Evolutionary conservation across 2,329 filamentous ascomycete genomes (phyloP).

Genomic region (Lasiodiplodia hormozganensis): DNA sequence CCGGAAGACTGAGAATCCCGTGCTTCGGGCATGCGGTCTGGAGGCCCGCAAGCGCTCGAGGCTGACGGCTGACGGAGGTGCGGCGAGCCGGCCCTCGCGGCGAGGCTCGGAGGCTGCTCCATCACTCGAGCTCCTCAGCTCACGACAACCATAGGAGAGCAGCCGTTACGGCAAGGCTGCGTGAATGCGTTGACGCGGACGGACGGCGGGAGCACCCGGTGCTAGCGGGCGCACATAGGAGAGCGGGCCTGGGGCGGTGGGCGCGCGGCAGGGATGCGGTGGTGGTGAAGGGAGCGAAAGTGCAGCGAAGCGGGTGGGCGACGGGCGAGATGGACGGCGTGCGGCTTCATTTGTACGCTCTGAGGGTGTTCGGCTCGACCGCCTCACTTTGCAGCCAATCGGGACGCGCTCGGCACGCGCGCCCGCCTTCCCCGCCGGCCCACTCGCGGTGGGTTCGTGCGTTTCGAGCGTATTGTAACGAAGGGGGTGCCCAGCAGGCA

Average conservation of each 20-base stretch:
- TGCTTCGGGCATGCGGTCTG: background rate
- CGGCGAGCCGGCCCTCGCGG: constrained; percentile 11
- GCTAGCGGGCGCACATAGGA: constrained; percentile 13
- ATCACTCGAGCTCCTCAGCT: constrained; percentile 25
- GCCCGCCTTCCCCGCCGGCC: constrained; percentile 23
- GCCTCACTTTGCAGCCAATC: constrained; percentile 27
- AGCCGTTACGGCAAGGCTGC: background rate
- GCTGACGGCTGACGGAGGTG: constrained; percentile 11
- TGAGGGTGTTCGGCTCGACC: constrained; percentile 25
- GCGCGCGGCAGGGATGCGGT: constrained; percentile 18
- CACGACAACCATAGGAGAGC: constrained; percentile 19
- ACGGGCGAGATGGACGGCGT: constrained; percentile 15
- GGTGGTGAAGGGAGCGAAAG: constrained; percentile 9
- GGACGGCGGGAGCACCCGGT: constrained; percentile 8
- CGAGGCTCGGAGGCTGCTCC: constrained; percentile 16
- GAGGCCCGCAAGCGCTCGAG: background rate
- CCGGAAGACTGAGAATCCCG: background rate
- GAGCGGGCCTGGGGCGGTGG: background rate
- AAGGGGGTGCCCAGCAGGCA: background rate
- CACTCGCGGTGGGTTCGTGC: constrained; percentile 2
- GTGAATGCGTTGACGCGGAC: background rate
- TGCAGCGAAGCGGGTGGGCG: constrained; percentile 14
- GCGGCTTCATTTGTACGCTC: constrained; percentile 24
- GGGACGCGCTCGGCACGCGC: constrained; percentile 10
- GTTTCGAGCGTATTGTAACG: constrained; percentile 17